A percentile compares a stretch with the other conserved stretches of the same genome.
phyloP scores from a whole-genome alignment of 2,329 filamentous ascomycete species.

The Colletotrichum sp. region DNA sequence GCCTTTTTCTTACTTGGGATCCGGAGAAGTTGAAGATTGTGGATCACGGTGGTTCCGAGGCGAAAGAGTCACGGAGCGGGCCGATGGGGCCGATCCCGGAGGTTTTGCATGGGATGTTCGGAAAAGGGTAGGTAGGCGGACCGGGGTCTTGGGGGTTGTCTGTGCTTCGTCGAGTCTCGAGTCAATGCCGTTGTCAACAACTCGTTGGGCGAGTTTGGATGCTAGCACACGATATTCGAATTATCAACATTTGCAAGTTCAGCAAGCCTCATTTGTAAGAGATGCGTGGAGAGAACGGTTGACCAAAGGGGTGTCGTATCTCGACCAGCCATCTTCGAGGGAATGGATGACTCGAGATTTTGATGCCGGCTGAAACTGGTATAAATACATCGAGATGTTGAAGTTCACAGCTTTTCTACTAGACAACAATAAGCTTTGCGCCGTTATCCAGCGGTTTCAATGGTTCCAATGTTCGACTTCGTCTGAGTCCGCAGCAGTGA shows the following conservation, averaged over 20 bases:
- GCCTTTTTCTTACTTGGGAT: neutral
- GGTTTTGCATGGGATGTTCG: neutral
- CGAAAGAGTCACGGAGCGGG: neutral
- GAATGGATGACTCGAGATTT: too few species aligned
- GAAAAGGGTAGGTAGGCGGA: neutral
- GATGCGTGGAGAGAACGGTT: neutral
- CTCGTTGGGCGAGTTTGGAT: neutral
- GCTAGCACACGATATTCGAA: neutral
- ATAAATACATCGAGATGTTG: neutral
- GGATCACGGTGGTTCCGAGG: neutral
- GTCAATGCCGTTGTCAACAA: neutral
- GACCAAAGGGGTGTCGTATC: neutral
- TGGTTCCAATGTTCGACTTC: too few species aligned
- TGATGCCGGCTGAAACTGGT: too few species aligned
- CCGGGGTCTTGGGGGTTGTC: neutral
- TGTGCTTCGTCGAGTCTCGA: neutral
- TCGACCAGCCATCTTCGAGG: too few species aligned
- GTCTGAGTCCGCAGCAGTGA: too few species aligned
- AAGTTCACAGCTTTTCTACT: neutral
- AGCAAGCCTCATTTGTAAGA: neutral
- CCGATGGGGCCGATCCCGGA: constrained; percentile 13
- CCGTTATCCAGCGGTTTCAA: too few species aligned
- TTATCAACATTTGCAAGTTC: neutral
- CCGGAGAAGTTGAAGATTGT: neutral
- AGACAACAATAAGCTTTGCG: too few species aligned